A percentile compares a stretch with the other conserved stretches of the same genome.
Evolutionary conservation across 1,284 basidiomycete genomes (phyloP).

Genomic region (Fomitopsis pinicola): DNA sequence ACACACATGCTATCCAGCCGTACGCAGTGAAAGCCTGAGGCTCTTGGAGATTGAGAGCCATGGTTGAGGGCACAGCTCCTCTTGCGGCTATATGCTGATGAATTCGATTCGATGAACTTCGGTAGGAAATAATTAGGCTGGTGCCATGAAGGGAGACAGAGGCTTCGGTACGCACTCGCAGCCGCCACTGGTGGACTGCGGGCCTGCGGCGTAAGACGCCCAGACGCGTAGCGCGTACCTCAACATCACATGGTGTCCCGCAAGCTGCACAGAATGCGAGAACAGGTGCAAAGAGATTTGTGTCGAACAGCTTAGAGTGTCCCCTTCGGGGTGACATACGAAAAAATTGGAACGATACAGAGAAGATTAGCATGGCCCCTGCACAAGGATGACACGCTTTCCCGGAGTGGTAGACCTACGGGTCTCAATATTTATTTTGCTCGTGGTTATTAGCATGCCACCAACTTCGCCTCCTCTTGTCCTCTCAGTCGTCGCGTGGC

Average conservation of each 20-base stretch:
- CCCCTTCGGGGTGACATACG: conserved; percentile 22
- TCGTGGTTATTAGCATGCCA: not conserved
- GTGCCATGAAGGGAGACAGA: not conserved
- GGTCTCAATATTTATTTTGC: conserved; percentile 21
- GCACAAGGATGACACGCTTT: conserved; percentile 23
- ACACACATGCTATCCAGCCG: conserved; percentile 58
- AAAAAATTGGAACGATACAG: conserved; percentile 24
- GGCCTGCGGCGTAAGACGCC: not conserved
- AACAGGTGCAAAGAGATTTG: not conserved
- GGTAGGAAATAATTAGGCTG: too few species aligned
- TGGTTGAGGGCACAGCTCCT: not conserved
- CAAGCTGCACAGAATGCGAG: conserved; percentile 6
- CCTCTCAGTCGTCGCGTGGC: too few species aligned
- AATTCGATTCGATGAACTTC: not conserved
- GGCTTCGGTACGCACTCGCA: not conserved
- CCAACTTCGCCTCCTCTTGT: not conserved
- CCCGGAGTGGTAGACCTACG: conserved; percentile 23
- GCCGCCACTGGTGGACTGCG: not conserved
- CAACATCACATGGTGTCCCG: not conserved
- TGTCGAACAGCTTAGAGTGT: not conserved
- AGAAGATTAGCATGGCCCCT: conserved; percentile 23
- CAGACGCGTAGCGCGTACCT: not conserved
- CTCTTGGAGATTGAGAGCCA: conserved; percentile 11
- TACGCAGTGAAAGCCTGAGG: conserved; percentile 46
- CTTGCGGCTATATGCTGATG: too few species aligned